Evolutionary conservation across 2,329 filamentous ascomycete genomes (phyloP), one percentile per base, ranked within the genome.

Genomic region (Chaetomium olivaceum): DNA sequence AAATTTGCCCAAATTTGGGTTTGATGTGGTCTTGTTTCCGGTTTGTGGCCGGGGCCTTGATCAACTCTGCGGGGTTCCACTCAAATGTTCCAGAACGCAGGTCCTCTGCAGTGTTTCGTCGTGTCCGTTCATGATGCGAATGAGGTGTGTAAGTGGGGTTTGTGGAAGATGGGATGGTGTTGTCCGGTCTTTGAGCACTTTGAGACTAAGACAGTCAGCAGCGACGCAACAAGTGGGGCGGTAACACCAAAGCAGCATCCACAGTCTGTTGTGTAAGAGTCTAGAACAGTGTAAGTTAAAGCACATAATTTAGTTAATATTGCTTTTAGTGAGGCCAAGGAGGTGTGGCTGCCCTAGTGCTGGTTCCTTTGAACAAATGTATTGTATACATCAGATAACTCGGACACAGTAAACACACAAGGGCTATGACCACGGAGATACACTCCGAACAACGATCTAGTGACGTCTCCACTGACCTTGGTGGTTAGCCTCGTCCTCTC

Each of bases 1-100:
- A 61, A 83, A 80, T 4, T 66, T 27, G 39, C 7, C 33, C 14
- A 14, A 16, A 4, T 23, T 7, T 57, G 25, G 6, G 4, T 54
- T 7, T 57, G 33, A 19, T 5, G 23, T 9, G 14, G 27, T 21
- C 19, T 23, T 31, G n/a, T 36, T 11, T 14, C 8, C 21, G 9
- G 39, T 4, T 23, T 23, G 14, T 8, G 39, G 31, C 4, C 52
- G 21, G 21, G 4, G 19, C 23, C 48, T 59, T 57, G 43, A 72
- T 14, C 1, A 71, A 64, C 4, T 62, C 56, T 36, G 61, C 59
- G 27, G 67, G 71, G 21, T 64, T 12, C 71, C 71, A 72, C 7
- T 70, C 64, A 8, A 68, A 50, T 2, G 19, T 21, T 2, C 31
- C 21, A 29, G 48, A n/a, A 5, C 43, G 31, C 25, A 12, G 23